phyloP scores from a whole-genome alignment of 257 asterid genomes.

The Solanum chilense region DNA sequence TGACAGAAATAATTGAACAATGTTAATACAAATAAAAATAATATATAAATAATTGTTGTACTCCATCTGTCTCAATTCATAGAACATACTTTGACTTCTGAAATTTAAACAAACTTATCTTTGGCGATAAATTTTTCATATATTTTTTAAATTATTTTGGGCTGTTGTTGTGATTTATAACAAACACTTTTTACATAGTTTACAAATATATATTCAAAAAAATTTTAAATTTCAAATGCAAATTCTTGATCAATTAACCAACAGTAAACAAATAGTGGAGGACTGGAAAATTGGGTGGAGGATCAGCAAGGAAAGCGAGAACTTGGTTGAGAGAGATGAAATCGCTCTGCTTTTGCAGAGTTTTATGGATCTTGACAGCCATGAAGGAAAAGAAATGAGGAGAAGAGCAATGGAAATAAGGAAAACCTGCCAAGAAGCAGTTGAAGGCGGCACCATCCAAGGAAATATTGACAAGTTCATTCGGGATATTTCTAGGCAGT shows the following conservation, averaged over 20 bases:
- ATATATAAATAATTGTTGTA: too few relatives aligned
- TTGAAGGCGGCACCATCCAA: background rate
- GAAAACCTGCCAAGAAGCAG: background rate
- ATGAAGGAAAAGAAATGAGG: background rate
- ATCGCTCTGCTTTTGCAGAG: slow-evolving; percentile 21
- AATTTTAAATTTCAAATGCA: too few relatives aligned
- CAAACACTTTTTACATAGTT: too few relatives aligned
- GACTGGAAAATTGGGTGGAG: slow-evolving; percentile 62
- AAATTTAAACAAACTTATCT: too few relatives aligned
- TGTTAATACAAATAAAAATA: too few relatives aligned
- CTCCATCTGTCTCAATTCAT: too few relatives aligned
- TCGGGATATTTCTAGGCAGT: slow-evolving; percentile 3
- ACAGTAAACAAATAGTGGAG: slow-evolving; percentile 43
- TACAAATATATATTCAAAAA: too few relatives aligned
- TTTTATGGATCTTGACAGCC: slow-evolving; percentile 39
- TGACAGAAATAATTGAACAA: too few relatives aligned
- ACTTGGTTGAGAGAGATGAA: slow-evolving; percentile 15
- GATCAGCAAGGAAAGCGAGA: slow-evolving; percentile 18
- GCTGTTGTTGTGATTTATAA: too few relatives aligned
- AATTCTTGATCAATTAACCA: slow-evolving; percentile 26
- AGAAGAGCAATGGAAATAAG: background rate
- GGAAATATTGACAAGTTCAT: slow-evolving; percentile 18
- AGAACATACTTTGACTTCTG: too few relatives aligned
- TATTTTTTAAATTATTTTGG: too few relatives aligned
- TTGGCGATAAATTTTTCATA: too few relatives aligned